Percentiles rank a stretch among this genome's conserved stretches.
Conservation (phyloP, 139 green algal genomes). For the Chlamydomonas sphaeroides region DNA sequence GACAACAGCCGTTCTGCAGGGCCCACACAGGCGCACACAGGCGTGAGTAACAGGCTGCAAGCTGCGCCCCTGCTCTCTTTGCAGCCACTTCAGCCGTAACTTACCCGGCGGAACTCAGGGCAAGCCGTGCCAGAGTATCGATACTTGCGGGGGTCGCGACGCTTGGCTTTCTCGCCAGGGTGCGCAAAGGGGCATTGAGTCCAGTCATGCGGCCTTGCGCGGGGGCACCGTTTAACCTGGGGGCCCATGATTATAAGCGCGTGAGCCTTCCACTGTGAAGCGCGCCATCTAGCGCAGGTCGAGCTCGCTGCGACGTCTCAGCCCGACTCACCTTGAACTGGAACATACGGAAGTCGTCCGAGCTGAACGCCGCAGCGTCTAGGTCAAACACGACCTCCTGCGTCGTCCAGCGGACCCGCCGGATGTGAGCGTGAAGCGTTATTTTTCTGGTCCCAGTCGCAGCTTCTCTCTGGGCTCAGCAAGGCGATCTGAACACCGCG, state of each 20-base stretch:
- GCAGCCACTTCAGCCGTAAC: neutral
- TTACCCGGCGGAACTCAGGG: slow-evolving; percentile 87
- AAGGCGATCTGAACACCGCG: too few relatives aligned
- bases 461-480: too few relatives aligned
- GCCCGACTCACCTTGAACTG: slow-evolving; percentile 83
- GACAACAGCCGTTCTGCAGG: slow-evolving; percentile 81
- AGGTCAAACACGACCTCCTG: slow-evolving; percentile 57
- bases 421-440: too few relatives aligned
- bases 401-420: too few relatives aligned
- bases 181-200: slow-evolving; percentile 96
- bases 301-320: too few relatives aligned
- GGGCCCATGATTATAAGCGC: too few relatives aligned
- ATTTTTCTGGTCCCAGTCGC: too few relatives aligned
- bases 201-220: slow-evolving; percentile 85
- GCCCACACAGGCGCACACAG: too few relatives aligned
- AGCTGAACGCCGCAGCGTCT: slow-evolving; percentile 52
- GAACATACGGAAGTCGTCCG: slow-evolving; percentile 86
- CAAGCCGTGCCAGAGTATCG: slow-evolving; percentile 94
- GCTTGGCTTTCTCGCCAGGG: slow-evolving; percentile 92
- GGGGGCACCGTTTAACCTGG: slow-evolving; percentile 76
- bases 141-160: slow-evolving; percentile 86
- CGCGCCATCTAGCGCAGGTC: too few relatives aligned
- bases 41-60: too few relatives aligned
- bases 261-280: too few relatives aligned
- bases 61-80: too few relatives aligned